Conservation (phyloP, 352 stramenopile genomes). For the Phytophthora agathidicida region DNA sequence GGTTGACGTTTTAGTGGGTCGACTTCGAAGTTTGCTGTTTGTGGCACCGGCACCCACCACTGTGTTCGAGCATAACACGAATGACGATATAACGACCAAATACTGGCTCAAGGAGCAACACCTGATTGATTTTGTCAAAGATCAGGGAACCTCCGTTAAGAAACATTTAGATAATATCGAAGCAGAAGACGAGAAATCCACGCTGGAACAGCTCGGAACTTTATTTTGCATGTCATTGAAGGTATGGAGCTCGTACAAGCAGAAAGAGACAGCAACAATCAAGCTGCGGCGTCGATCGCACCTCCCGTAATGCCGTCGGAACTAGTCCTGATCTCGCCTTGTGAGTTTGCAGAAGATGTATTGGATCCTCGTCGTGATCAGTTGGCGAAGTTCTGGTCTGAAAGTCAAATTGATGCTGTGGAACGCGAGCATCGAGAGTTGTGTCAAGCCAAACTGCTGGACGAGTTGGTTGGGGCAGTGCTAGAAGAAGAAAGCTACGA, state of each 20-base stretch:
- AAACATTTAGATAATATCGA: no score
- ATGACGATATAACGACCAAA: background rate
- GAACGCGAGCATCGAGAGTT: slow-evolving; percentile 1
- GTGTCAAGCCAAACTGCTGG: background rate
- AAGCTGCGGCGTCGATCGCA: background rate
- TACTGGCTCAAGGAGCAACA: background rate
- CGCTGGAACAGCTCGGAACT: background rate
- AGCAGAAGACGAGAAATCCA: no score
- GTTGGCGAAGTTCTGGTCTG: background rate
- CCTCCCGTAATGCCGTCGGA: slow-evolving; percentile 1
- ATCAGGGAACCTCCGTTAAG: background rate
- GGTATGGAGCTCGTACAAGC: slow-evolving; percentile 3
- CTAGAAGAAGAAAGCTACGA: background rate
- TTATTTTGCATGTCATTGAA: slow-evolving; percentile 1
- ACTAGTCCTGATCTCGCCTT: background rate
- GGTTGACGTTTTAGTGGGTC: background rate
- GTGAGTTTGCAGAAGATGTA: background rate
- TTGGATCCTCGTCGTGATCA: background rate
- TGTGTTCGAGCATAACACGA: background rate
- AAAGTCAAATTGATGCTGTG: background rate
- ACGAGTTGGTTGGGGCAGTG: background rate
- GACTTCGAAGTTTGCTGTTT: background rate
- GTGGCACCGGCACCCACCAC: background rate
- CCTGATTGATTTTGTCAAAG: background rate
- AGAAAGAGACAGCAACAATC: slow-evolving; percentile 2